A percentile compares a stretch with the other conserved stretches of the same genome.
These are phyloP conservation scores for Telopea speciosissima DNA, from an alignment of 177 flowering plant genomes.

Conservation along the genomic window DNA sequence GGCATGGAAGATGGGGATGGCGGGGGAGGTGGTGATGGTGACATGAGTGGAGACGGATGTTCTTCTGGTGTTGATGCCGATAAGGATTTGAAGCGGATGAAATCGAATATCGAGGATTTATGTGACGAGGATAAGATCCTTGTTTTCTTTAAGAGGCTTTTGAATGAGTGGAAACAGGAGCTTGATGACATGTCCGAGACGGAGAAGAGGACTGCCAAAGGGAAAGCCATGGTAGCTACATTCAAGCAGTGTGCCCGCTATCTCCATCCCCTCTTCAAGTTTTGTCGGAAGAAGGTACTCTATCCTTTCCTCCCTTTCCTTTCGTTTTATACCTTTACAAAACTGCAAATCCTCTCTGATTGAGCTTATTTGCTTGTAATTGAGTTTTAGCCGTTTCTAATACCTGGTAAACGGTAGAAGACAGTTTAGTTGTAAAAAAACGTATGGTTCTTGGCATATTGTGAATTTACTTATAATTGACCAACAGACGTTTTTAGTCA, in stretches of 20 bases:
- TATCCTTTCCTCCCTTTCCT: background rate
- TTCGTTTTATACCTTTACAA: background rate
- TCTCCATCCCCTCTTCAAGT: conserved; percentile 83
- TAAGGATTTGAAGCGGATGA: conserved; percentile 80
- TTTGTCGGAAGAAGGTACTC: conserved; percentile 93
- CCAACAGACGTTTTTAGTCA: background rate
- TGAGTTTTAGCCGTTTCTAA: background rate
- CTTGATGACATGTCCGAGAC: conserved; percentile 58
- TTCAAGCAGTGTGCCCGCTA: conserved; percentile 97
- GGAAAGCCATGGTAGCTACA: conserved; percentile 87
- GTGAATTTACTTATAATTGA: background rate
- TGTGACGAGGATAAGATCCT: conserved; percentile 93
- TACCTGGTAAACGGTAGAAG: background rate
- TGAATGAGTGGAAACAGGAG: conserved; percentile 98
- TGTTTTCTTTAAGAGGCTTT: conserved; percentile 86
- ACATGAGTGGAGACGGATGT: conserved; percentile 59
- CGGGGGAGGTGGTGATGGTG: conserved; percentile 51
- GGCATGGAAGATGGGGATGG: conserved; percentile 56
- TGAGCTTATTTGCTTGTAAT: background rate
- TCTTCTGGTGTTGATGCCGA: conserved; percentile 66
- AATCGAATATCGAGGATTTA: conserved; percentile 73
- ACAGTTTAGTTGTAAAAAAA: too few species aligned
- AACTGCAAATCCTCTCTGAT: background rate
- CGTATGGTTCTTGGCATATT: too few species aligned
- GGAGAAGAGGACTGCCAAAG: conserved; percentile 89